Percentiles rank a stretch among this genome's conserved stretches.
phyloP scores from a whole-genome alignment of 371 early-diverging fungal genomes.

The Mortierella sp. region DNA sequence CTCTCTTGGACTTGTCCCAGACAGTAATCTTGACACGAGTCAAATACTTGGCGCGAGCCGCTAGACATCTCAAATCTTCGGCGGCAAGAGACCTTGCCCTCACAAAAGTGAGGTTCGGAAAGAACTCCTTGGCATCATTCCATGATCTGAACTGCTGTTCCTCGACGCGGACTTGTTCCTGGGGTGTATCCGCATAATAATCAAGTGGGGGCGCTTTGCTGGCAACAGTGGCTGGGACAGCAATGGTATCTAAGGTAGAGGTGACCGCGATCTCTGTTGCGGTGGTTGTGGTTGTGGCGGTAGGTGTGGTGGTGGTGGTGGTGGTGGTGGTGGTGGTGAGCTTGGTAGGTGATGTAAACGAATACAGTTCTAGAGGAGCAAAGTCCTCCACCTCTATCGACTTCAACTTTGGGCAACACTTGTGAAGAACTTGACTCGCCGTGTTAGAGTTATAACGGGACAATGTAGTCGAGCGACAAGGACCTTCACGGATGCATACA shows the following conservation, averaged over 20 bases:
- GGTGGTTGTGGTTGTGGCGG: not conserved
- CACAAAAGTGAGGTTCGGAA: conserved; percentile 7
- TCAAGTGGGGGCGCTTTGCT: not conserved
- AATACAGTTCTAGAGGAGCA: too few relatives aligned
- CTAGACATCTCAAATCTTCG: conserved; percentile 14
- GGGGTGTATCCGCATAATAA: not conserved
- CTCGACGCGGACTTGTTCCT: conserved; percentile 2
- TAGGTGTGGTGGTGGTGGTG: not conserved
- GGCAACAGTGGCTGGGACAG: not conserved
- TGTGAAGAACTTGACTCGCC: too few relatives aligned
- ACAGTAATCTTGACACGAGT: conserved; percentile 8
- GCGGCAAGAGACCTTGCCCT: not conserved
- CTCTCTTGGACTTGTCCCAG: not conserved
- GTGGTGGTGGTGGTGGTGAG: not conserved
- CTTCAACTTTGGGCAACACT: too few relatives aligned
- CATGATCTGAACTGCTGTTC: conserved; percentile 1
- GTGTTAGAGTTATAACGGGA: too few relatives aligned
- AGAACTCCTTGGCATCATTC: not conserved
- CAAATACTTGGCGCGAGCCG: not conserved
- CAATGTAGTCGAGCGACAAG: too few relatives aligned
- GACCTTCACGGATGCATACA: not conserved
- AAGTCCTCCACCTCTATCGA: too few relatives aligned
- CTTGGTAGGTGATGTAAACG: not conserved
- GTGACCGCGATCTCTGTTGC: not conserved
- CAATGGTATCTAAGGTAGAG: too few relatives aligned